Percentiles rank a stretch among this genome's conserved stretches.
Evolutionary conservation across 2,329 filamentous ascomycete species (phyloP).

Genomic region (Pyrenochaeta sp.): DNA sequence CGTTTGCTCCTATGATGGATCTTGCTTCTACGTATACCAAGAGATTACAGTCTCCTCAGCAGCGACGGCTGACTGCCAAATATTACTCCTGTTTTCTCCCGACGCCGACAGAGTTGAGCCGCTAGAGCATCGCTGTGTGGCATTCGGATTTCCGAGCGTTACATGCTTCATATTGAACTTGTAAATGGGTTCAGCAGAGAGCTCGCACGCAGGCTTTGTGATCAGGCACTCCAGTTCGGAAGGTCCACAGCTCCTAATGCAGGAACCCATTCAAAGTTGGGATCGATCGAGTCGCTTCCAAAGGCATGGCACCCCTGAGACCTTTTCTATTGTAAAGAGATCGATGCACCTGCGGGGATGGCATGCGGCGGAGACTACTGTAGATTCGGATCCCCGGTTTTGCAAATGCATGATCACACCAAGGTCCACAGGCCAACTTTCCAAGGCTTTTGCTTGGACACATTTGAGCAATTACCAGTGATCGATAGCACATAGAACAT

Average conservation of each 20-base stretch:
- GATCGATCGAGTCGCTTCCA: not conserved
- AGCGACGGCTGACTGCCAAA: too few species aligned
- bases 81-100: too few species aligned
- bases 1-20: too few species aligned
- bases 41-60: too few species aligned
- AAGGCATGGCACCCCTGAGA: not conserved
- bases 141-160: not conserved
- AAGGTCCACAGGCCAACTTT: not conserved
- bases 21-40: too few species aligned
- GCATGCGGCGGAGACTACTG: not conserved
- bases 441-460: not conserved
- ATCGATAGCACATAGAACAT: not conserved
- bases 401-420: not conserved
- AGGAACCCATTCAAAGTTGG: conserved; percentile 3
- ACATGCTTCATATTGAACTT: not conserved
- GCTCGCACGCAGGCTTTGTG: not conserved
- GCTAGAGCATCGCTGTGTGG: too few species aligned
- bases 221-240: not conserved
- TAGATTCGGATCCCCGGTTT: not conserved
- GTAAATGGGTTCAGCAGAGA: not conserved
- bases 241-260: conserved; percentile 3
- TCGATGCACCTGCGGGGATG: not conserved
- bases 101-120: too few species aligned
- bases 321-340: not conserved
- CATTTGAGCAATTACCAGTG: not conserved